A percentile compares a stretch with the other conserved stretches of the same genome.
These are phyloP conservation scores for Garcia nutans DNA, from an alignment of 345 rosid genomes.

Conservation along the genomic window DNA sequence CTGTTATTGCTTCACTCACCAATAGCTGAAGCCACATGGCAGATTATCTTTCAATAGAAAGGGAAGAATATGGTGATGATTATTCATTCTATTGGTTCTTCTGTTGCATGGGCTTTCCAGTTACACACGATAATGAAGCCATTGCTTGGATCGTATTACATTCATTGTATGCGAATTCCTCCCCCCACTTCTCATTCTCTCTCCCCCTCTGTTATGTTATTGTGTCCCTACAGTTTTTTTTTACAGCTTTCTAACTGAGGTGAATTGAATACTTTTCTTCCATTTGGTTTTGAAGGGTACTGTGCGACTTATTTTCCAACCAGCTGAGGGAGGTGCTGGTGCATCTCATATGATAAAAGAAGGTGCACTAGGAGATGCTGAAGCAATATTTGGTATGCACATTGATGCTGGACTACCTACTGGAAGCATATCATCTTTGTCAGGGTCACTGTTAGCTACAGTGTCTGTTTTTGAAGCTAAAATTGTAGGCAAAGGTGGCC, in stretches of 20 bases:
- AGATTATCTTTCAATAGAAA: too few species aligned
- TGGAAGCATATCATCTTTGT: slow-evolving; percentile 49
- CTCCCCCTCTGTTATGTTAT: too few species aligned
- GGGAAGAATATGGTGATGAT: too few species aligned
- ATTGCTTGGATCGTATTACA: too few species aligned
- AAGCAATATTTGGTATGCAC: slow-evolving; percentile 90
- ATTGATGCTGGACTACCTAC: slow-evolving; percentile 38
- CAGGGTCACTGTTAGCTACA: slow-evolving; percentile 69
- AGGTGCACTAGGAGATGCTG: slow-evolving; percentile 82
- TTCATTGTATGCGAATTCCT: too few species aligned
- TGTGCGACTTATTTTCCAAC: slow-evolving; percentile 83
- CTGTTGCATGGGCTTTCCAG: too few species aligned
- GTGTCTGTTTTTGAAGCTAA: slow-evolving; percentile 50
- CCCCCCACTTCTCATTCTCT: too few species aligned
- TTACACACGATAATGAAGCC: too few species aligned
- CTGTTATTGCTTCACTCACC: too few species aligned
- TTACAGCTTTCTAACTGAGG: neutral
- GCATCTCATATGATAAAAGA: slow-evolving; percentile 74
- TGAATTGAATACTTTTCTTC: slow-evolving; percentile 14
- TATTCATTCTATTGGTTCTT: too few species aligned
- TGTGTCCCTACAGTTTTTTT: neutral
- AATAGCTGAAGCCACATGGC: too few species aligned
- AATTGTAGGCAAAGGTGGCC: slow-evolving; percentile 55
- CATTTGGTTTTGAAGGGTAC: slow-evolving; percentile 58
- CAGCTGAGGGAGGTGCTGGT: slow-evolving; percentile 93